Conservation (phyloP, 1,139 yeast species). For the Casaregolazyma suthepensis region DNA sequence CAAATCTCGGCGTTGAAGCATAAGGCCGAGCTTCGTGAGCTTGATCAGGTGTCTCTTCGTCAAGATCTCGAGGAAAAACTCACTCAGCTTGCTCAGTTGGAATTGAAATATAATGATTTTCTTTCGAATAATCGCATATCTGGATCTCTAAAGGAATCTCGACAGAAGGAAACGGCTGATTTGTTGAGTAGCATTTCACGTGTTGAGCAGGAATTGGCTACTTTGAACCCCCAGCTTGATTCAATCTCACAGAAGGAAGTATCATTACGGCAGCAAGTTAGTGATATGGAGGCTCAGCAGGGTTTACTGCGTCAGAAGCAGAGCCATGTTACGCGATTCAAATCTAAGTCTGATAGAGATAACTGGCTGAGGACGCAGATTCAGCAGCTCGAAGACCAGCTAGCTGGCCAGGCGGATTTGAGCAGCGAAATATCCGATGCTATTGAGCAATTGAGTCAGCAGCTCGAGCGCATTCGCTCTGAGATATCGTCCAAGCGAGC, state of each 20-base stretch:
- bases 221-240: slow-evolving; percentile 19
- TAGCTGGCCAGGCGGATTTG: slow-evolving; percentile 27
- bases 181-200: slow-evolving; percentile 12
- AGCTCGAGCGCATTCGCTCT: slow-evolving; percentile 13
- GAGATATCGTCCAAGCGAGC: slow-evolving; percentile 23
- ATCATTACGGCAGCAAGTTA: slow-evolving; percentile 37
- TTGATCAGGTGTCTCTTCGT: slow-evolving; percentile 44
- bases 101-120: slow-evolving; percentile 25
- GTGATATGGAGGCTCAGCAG: slow-evolving; percentile 47
- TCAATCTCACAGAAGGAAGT: slow-evolving; percentile 40
- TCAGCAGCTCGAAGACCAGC: slow-evolving; percentile 31
- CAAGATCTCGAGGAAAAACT: slow-evolving; percentile 43
- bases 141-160: slow-evolving; percentile 10
- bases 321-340: slow-evolving; percentile 61
- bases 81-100: slow-evolving; percentile 31
- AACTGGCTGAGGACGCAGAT: slow-evolving; percentile 57
- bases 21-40: slow-evolving; percentile 31
- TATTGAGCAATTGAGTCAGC: slow-evolving; percentile 21
- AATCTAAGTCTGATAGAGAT: slow-evolving; percentile 55
- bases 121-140: slow-evolving; percentile 15
- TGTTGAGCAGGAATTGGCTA: slow-evolving; percentile 23
- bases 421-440: slow-evolving; percentile 18
- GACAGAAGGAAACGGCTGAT: slow-evolving; percentile 14
- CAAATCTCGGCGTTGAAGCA: slow-evolving; percentile 41
- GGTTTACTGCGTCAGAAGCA: slow-evolving; percentile 67